Percentiles rank a stretch among this genome's conserved stretches.
phyloP scores from a whole-genome alignment of 2,329 filamentous ascomycete genomes.

The Truncatella angustata region DNA sequence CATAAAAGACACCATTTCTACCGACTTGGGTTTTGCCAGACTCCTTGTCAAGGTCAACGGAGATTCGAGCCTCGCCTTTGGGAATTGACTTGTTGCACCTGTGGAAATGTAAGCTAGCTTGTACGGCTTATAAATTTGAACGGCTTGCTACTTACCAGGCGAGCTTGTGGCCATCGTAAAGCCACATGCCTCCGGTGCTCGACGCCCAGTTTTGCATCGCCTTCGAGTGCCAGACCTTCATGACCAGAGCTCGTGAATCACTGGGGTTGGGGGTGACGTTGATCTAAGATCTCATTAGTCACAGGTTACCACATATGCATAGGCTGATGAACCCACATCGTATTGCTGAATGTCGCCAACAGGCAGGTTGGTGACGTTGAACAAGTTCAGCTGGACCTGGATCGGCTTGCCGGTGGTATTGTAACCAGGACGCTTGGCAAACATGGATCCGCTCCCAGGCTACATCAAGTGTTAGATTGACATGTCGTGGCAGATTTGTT shows the following conservation, averaged over 20 bases:
- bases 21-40: constrained; percentile 27
- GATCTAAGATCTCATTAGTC: constrained; percentile 48
- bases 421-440: constrained; percentile 50
- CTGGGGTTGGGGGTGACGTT: constrained; percentile 63
- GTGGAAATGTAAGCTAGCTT: constrained; percentile 13
- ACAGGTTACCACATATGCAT: constrained; percentile 9
- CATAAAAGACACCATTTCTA: constrained; percentile 45
- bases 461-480: constrained; percentile 19
- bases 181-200: constrained; percentile 50
- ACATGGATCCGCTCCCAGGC: constrained; percentile 27
- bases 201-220: constrained; percentile 55
- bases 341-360: constrained; percentile 73
- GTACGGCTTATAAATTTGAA: not conserved
- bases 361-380: constrained; percentile 61
- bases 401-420: constrained; percentile 56
- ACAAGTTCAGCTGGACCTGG: constrained; percentile 69
- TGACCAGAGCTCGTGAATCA: constrained; percentile 56
- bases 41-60: constrained; percentile 66
- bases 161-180: constrained; percentile 81
- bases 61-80: constrained; percentile 51
- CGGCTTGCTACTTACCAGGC: constrained; percentile 65
- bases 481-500: not conserved
- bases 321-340: constrained; percentile 60
- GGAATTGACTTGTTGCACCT: constrained; percentile 39
- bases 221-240: constrained; percentile 72